A percentile compares a stretch with the other conserved stretches of the same genome.
Conservation (phyloP, 2,329 filamentous ascomycete species). For the Fusarium setosum region DNA sequence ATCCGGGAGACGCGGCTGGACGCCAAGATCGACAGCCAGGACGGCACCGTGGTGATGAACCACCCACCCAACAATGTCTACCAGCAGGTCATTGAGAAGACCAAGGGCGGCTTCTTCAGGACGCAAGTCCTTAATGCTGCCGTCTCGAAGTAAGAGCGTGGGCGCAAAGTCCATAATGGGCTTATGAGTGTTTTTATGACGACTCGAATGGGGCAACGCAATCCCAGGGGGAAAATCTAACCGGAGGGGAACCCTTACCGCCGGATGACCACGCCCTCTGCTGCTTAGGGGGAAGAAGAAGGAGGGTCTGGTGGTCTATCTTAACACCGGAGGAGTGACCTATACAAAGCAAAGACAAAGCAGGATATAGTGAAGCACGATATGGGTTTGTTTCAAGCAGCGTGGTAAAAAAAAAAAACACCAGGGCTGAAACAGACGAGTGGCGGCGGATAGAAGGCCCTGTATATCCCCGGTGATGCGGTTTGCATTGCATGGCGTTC, state of each 20-base stretch:
- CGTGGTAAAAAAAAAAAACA: constrained; percentile 20
- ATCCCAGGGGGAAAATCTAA: constrained; percentile 20
- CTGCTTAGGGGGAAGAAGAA: constrained; percentile 24
- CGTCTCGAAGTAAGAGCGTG: constrained; percentile 60
- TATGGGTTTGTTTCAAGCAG: constrained; percentile 30
- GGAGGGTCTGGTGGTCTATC: neutral
- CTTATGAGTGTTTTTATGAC: constrained; percentile 36
- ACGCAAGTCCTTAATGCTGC: constrained; percentile 90
- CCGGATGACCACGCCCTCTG: constrained; percentile 32
- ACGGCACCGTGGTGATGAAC: constrained; percentile 99
- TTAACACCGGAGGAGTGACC: neutral
- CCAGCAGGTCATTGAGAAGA: constrained; percentile 99
- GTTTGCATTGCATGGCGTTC: constrained; percentile 55
- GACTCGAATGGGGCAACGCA: constrained; percentile 37
- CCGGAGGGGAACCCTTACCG: constrained; percentile 18
- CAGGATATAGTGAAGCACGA: constrained; percentile 27
- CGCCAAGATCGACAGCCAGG: constrained; percentile 99
- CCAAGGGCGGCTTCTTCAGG: constrained; percentile 98
- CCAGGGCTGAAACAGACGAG: constrained; percentile 22
- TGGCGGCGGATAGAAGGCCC: constrained; percentile 36
- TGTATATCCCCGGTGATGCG: constrained; percentile 50
- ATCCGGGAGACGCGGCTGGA: constrained; percentile 98
- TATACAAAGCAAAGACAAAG: neutral
- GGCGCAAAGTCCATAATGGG: neutral
- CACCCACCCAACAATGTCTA: constrained; percentile 98